A percentile compares a stretch with the other conserved stretches of the same genome.
These are phyloP conservation scores for Saccharomycopsis malanga DNA, from an alignment of 805 yeast genomes.

Conservation along the genomic window DNA sequence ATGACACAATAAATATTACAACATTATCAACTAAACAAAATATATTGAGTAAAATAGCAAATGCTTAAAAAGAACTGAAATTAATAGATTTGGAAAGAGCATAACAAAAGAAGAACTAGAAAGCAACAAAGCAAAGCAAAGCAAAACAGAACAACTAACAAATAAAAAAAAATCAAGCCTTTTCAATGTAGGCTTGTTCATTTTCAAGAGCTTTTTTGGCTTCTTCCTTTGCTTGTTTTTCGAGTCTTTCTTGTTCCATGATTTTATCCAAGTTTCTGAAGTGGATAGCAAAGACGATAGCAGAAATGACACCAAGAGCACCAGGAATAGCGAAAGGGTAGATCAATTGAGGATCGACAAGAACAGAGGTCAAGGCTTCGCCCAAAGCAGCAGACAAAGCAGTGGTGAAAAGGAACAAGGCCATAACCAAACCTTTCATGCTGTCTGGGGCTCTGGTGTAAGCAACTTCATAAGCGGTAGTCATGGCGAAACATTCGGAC, in stretches of 20 bases:
- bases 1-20: no score
- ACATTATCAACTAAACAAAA: no score
- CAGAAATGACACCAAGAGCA: constrained; percentile 30
- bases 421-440: constrained; percentile 46
- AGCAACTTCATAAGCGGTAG: constrained; percentile 48
- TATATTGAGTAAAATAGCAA: no score
- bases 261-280: constrained; percentile 35
- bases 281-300: constrained; percentile 29
- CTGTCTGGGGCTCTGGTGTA: constrained; percentile 44
- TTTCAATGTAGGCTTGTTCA: neutral
- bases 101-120: no score
- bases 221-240: constrained; percentile 26
- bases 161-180: neutral
- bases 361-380: constrained; percentile 36
- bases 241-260: constrained; percentile 31
- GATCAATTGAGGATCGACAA: constrained; percentile 36
- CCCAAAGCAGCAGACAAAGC: constrained; percentile 34
- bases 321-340: constrained; percentile 38
- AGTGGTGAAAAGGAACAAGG: constrained; percentile 57
- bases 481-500: constrained; percentile 46
- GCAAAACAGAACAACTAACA: no score
- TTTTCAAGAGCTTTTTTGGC: constrained; percentile 19
- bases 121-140: no score
- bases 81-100: no score
- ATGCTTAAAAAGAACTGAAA: no score